Percentiles rank a stretch among this genome's conserved stretches.
Conservation (phyloP, 805 yeast genomes). For the Candida xyloterini region DNA sequence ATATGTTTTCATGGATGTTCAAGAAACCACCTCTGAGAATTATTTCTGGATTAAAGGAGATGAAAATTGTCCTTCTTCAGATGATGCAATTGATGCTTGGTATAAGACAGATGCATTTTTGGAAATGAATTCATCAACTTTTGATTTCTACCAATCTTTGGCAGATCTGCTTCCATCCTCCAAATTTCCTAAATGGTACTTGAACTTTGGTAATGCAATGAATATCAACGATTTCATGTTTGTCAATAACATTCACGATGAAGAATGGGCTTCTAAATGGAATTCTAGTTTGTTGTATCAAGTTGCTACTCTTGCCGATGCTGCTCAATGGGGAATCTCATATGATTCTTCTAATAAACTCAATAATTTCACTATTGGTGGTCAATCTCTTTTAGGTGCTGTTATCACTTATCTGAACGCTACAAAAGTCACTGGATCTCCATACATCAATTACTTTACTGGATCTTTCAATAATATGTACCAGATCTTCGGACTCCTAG, state of each 20-base stretch:
- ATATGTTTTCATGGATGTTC: slow-evolving; percentile 40
- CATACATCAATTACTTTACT: slow-evolving; percentile 40
- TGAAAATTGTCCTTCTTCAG: slow-evolving; percentile 39
- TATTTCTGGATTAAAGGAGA: slow-evolving; percentile 43
- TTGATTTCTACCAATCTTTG: slow-evolving; percentile 38
- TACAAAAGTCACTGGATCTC: slow-evolving; percentile 35
- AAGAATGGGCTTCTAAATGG: slow-evolving; percentile 34
- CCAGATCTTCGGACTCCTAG: slow-evolving; percentile 37
- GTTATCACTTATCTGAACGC: slow-evolving; percentile 35
- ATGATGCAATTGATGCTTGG: slow-evolving; percentile 33
- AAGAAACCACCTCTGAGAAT: slow-evolving; percentile 35
- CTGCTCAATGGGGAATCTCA: slow-evolving; percentile 38
- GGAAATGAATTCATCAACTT: slow-evolving; percentile 35
- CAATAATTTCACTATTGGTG: slow-evolving; percentile 39
- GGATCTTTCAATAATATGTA: slow-evolving; percentile 46
- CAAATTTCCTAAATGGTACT: slow-evolving; percentile 29
- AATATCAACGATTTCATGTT: slow-evolving; percentile 39
- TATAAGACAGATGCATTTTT: slow-evolving; percentile 31
- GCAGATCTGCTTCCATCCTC: slow-evolving; percentile 26
- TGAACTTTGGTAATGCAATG: slow-evolving; percentile 40
- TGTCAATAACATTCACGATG: slow-evolving; percentile 42
- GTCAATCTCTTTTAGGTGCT: slow-evolving; percentile 38
- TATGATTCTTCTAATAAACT: slow-evolving; percentile 30
- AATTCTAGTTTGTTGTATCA: slow-evolving; percentile 31
- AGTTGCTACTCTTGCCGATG: slow-evolving; percentile 38